Evolutionary conservation across 352 stramenopile species (phyloP), one percentile per base, ranked within the genome.

Genomic region (Globisporangium yorkense): DNA sequence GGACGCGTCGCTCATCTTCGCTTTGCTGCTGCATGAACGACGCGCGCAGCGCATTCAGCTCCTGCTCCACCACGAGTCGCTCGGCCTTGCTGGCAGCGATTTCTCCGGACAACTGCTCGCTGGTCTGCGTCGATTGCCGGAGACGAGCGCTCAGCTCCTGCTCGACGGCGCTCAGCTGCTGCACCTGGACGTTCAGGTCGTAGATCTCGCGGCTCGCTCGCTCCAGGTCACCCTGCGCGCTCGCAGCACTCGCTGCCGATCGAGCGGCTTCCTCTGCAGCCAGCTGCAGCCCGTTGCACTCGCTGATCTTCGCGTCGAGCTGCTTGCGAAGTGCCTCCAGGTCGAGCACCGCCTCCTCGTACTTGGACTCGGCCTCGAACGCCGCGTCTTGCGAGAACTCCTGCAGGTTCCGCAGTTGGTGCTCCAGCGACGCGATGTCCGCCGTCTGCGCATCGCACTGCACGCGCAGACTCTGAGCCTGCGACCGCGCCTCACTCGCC

Each of bases 331-430:
- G 45, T 41, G 68, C 63, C 29, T 71, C 66, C 16, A 84, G 54
- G 39, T 87, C 77, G 20, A 80, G 66, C 55, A 77, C 63, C 8
- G 68, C 74, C 12, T 77, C 68, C 56, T 89, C 77, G 10, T 84
- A 62, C n/a, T 77, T 86, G 9, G 73, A 45, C 62, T 89, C 77
- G 3, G 84, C 57, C 46, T 92, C 81, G 41, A 76, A 77, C 0
- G 66, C 72, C 9, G 58, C 44, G 56, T 89, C 77, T 52, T 88
- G 63, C 13, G 66, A 69, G 52, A 80, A 76, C 39, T 80, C 77
- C 43, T 87, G 76, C n/a, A 90, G 60, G 48, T 89, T 86, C 54
- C 74, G 69, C 46, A 89, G 58, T 58, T 88, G 75, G 27, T 79
- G 67, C 58, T 86, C 70, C 5, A 90, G 56, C 12, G 66, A 68